phyloP scores from a whole-genome alignment of 306 rosid species.

The Prunus davidiana region DNA sequence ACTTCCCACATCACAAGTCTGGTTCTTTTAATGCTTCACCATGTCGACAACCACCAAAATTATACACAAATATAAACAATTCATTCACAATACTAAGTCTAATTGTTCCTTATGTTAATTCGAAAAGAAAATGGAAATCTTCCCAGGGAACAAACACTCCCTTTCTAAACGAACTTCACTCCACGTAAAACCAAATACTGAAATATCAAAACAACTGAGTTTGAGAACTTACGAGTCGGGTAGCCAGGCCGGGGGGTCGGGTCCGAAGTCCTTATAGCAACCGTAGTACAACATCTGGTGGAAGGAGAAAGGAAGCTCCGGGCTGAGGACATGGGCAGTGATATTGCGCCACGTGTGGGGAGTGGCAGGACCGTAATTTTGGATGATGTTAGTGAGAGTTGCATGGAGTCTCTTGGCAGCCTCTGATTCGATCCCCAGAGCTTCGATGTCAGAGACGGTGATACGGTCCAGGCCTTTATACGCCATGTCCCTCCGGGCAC shows the following conservation, averaged over 20 bases:
- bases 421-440: slow-evolving; percentile 42
- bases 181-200: background rate
- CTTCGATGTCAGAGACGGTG: slow-evolving; percentile 59
- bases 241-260: slow-evolving; percentile 92
- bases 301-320: slow-evolving; percentile 73
- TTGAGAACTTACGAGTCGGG: slow-evolving; percentile 60
- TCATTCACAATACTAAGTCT: background rate
- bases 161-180: background rate
- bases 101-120: too few relatives aligned
- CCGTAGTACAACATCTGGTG: slow-evolving; percentile 81
- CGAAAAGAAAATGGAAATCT: too few relatives aligned
- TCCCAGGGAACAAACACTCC: background rate
- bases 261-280: slow-evolving; percentile 63
- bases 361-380: slow-evolving; percentile 41
- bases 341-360: slow-evolving; percentile 74
- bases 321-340: slow-evolving; percentile 50
- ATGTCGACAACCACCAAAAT: background rate
- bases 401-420: slow-evolving; percentile 45
- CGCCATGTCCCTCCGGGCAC: slow-evolving; percentile 34
- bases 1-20: background rate
- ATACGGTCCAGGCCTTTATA: slow-evolving; percentile 45
- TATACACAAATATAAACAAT: background rate
- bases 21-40: background rate
- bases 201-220: background rate
- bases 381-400: slow-evolving; percentile 42